Conservation (phyloP, 2,329 filamentous ascomycete species). For the Penicillium capsulatum region DNA sequence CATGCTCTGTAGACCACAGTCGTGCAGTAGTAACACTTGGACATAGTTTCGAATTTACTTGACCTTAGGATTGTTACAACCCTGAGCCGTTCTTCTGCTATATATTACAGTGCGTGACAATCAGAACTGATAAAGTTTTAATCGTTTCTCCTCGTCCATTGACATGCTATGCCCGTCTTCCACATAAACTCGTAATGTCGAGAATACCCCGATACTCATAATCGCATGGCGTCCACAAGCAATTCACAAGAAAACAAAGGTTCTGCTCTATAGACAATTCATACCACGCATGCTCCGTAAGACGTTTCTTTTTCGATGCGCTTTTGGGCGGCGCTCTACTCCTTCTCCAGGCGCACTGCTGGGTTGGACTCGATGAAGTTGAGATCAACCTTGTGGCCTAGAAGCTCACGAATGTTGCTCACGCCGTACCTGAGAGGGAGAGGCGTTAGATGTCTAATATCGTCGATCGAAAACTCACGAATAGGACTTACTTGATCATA, state of each 20-base stretch:
- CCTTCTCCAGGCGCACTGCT: conserved; percentile 83
- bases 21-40: background rate
- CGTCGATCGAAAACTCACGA: background rate
- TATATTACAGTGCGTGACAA: too few relatives aligned
- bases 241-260: conserved; percentile 17
- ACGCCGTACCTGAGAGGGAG: conserved; percentile 57
- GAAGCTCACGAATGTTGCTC: conserved; percentile 83
- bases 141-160: conserved; percentile 20
- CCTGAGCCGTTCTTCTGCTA: too few relatives aligned
- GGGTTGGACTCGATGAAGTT: conserved; percentile 88
- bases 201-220: conserved; percentile 5
- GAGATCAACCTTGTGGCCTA: conserved; percentile 94
- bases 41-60: too few relatives aligned
- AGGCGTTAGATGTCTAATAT: conserved; percentile 7
- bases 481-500: conserved; percentile 86
- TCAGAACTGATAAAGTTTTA: conserved; percentile 8
- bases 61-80: too few relatives aligned
- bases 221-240: conserved; percentile 5
- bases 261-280: conserved; percentile 17
- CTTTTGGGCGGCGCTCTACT: conserved; percentile 47
- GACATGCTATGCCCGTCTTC: conserved; percentile 22
- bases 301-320: conserved; percentile 6
- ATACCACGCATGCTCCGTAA: conserved; percentile 3
- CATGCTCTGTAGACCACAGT: conserved; percentile 32
- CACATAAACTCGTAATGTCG: conserved; percentile 23